Evolutionary conservation across 176 grass and related monocot species (phyloP).

Genomic region (Triticum dicoccoides): DNA sequence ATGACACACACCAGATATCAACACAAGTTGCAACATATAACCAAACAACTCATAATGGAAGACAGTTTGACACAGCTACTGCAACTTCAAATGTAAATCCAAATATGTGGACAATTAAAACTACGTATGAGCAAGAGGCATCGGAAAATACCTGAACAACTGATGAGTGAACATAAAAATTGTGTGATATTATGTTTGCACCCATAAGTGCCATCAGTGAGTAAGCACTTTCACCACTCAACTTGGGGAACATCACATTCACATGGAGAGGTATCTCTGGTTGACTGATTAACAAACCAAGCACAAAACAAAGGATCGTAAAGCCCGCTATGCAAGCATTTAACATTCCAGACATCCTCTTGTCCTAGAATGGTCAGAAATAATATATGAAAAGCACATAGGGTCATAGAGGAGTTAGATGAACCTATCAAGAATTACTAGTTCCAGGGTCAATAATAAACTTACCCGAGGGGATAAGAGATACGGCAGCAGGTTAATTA

Average conservation of each 20-base stretch:
- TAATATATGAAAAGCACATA: slow-evolving; percentile 19
- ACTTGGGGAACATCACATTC: slow-evolving; percentile 77
- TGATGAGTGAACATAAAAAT: slow-evolving; percentile 78
- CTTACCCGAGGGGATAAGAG: slow-evolving; percentile 49
- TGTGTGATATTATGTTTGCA: slow-evolving; percentile 78
- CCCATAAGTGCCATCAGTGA: slow-evolving; percentile 88
- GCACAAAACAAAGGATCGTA: slow-evolving; percentile 65
- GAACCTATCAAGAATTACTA: not conserved
- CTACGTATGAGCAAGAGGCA: not conserved
- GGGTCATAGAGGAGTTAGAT: not conserved
- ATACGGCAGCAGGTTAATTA: slow-evolving; percentile 52
- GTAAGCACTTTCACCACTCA: slow-evolving; percentile 82
- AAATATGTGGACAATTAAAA: not conserved
- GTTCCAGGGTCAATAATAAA: slow-evolving; percentile 2
- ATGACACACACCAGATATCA: not conserved
- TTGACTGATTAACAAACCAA: slow-evolving; percentile 75
- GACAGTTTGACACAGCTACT: not conserved
- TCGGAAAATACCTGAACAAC: slow-evolving; percentile 52
- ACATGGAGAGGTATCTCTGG: slow-evolving; percentile 61
- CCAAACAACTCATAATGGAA: not conserved
- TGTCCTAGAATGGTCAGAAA: slow-evolving; percentile 39
- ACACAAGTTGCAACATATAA: not conserved
- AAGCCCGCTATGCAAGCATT: slow-evolving; percentile 55
- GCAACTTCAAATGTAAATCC: not conserved
- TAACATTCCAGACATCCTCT: slow-evolving; percentile 36